These are phyloP conservation scores for Eutrema japonicum DNA, from an alignment of 345 rosid genomes.

Conservation along the genomic window DNA sequence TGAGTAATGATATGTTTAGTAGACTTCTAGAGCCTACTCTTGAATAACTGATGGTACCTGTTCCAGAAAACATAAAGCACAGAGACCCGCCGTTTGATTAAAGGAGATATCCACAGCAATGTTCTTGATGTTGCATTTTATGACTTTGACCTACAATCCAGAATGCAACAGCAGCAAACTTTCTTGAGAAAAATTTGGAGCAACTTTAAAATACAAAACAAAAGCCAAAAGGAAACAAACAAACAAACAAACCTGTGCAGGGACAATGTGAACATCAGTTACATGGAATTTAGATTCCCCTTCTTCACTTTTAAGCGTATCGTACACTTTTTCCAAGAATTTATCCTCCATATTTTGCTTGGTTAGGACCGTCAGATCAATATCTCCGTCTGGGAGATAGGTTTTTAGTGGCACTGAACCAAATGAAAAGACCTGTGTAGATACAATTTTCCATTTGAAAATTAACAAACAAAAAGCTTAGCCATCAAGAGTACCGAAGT, in stretches of 20 bases:
- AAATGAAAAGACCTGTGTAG: conserved; percentile 69
- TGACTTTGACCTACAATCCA: conserved; percentile 69
- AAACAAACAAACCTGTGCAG: conserved; percentile 67
- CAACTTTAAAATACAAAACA: not conserved
- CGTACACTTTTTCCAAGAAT: conserved; percentile 53
- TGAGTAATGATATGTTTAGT: not conserved
- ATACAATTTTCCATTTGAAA: not conserved
- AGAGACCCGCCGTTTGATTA: conserved; percentile 76
- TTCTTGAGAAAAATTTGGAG: not conserved
- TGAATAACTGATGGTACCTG: conserved; percentile 51
- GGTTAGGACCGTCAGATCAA: conserved; percentile 75
- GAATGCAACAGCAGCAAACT: conserved; percentile 22
- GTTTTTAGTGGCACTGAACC: conserved; percentile 87
- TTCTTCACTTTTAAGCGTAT: conserved; percentile 56
- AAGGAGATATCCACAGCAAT: conserved; percentile 84
- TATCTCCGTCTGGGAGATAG: conserved; percentile 94
- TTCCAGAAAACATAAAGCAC: conserved; percentile 78
- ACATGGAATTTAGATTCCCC: conserved; percentile 52
- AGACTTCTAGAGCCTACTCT: conserved; percentile 7
- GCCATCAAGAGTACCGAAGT: not conserved
- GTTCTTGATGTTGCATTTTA: conserved; percentile 66
- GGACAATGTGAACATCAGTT: conserved; percentile 70
- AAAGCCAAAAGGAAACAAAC: conserved; percentile 5
- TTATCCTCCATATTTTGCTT: conserved; percentile 63
- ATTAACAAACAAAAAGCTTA: conserved; percentile 5